Evolutionary conservation across 345 rosid species (phyloP).

Genomic region (Cardiospermum halicacabum): DNA sequence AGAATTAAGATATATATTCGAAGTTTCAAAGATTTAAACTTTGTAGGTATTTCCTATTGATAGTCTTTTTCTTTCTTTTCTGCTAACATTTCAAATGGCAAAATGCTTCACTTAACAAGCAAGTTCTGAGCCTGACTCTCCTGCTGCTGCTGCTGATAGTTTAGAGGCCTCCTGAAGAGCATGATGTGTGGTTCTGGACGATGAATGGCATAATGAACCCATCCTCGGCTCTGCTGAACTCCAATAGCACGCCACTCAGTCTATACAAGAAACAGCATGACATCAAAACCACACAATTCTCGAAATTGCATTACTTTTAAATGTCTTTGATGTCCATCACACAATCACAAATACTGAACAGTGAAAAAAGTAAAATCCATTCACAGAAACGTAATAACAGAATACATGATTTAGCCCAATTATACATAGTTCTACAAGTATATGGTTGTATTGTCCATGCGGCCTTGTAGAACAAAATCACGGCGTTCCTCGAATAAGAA

Average conservation of each 20-base stretch:
- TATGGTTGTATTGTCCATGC: no score
- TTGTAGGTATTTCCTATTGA: constrained; percentile 6
- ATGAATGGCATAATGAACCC: constrained; percentile 93
- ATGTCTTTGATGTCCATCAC: not conserved
- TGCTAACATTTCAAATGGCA: not conserved
- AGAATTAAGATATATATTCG: constrained; percentile 2
- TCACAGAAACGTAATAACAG: not conserved
- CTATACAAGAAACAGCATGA: constrained; percentile 27
- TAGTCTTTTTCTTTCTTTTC: constrained; percentile 5
- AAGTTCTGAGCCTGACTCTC: constrained; percentile 56
- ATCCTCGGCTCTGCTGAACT: constrained; percentile 97
- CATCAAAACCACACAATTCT: not conserved
- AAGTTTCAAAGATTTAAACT: constrained; percentile 2
- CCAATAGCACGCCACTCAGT: constrained; percentile 95
- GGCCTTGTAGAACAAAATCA: no score
- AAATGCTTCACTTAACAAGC: constrained; percentile 42
- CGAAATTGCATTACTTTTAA: not conserved
- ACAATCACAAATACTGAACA: not conserved
- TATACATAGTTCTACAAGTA: no score
- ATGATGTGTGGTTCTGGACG: constrained; percentile 98
- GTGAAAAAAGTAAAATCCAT: not conserved
- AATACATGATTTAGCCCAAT: not conserved
- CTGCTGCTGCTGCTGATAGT: constrained; percentile 89
- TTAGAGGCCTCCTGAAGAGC: constrained; percentile 91
- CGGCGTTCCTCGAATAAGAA: no score